Evolutionary conservation across 2,329 filamentous ascomycete species (phyloP).

Genomic region (Epichloe bromicola): DNA sequence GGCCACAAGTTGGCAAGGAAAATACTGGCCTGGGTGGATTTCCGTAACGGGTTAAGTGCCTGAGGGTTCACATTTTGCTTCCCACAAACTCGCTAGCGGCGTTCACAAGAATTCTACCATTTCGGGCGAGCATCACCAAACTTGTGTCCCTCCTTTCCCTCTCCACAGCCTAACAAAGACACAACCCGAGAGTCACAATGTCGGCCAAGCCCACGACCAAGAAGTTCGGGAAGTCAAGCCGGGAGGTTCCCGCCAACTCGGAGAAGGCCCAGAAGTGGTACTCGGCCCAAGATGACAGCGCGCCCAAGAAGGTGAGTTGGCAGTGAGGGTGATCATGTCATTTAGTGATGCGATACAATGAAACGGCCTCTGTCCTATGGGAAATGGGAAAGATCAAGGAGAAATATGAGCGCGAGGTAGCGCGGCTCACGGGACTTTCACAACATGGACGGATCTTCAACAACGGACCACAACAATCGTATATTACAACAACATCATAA

Average conservation of each 20-base stretch:
- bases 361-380: neutral
- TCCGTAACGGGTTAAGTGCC: constrained; percentile 21
- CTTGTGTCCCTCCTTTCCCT: constrained; percentile 23
- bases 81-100: constrained; percentile 30
- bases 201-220: constrained; percentile 68
- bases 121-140: constrained; percentile 26
- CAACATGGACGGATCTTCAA: no score
- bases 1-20: constrained; percentile 7
- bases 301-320: constrained; percentile 84
- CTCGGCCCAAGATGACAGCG: constrained; percentile 79
- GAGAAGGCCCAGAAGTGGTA: constrained; percentile 99
- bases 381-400: neutral
- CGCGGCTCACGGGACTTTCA: no score
- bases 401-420: neutral
- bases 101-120: constrained; percentile 29
- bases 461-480: neutral
- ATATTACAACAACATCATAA: no score
- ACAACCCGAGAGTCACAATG: constrained; percentile 48
- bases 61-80: constrained; percentile 31
- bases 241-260: constrained; percentile 72
- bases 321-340: constrained; percentile 11
- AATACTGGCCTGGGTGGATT: constrained; percentile 7
- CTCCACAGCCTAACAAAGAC: constrained; percentile 21
- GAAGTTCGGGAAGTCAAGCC: constrained; percentile 96
- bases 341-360: constrained; percentile 4